Percentiles rank a stretch among this genome's conserved stretches.
phyloP scores from a whole-genome alignment of 768 basidiomycete genomes.

The Dioszegia aurantiaca region DNA sequence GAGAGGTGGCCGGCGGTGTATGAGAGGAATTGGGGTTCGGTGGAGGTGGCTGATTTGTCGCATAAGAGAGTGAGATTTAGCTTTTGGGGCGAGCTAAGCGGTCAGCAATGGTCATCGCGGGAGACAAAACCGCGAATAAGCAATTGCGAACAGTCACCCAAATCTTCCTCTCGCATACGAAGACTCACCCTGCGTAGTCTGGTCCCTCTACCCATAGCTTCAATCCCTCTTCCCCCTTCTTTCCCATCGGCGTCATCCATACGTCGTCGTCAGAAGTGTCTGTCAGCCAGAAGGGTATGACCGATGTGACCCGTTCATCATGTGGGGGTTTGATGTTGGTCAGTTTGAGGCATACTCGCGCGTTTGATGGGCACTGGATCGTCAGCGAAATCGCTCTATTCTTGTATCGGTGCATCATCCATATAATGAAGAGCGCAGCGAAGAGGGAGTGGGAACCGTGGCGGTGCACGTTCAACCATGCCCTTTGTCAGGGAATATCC shows the following conservation, averaged over 20 bases:
- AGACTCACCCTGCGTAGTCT: slow-evolving; percentile 50
- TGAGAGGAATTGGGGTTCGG: slow-evolving; percentile 38
- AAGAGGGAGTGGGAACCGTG: no score
- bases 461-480: no score
- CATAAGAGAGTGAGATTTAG: slow-evolving; percentile 47
- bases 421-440: no score
- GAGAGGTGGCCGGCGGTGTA: slow-evolving; percentile 42
- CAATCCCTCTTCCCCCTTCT: slow-evolving; percentile 39
- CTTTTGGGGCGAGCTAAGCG: slow-evolving; percentile 31
- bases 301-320: slow-evolving; percentile 43
- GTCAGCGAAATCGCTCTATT: neutral
- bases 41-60: slow-evolving; percentile 21
- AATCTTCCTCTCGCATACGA: no score
- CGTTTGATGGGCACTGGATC: slow-evolving; percentile 46
- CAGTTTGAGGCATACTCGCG: slow-evolving; percentile 45
- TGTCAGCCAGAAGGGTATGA: slow-evolving; percentile 48
- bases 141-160: no score
- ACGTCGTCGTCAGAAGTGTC: slow-evolving; percentile 33
- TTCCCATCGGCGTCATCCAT: slow-evolving; percentile 27
- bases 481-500: no score
- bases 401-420: no score
- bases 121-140: no score
- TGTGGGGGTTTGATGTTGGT: slow-evolving; percentile 47
- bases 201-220: slow-evolving; percentile 45
- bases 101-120: neutral